Conservation (phyloP, 352 stramenopile genomes). For the Globisporangium middletonii region DNA sequence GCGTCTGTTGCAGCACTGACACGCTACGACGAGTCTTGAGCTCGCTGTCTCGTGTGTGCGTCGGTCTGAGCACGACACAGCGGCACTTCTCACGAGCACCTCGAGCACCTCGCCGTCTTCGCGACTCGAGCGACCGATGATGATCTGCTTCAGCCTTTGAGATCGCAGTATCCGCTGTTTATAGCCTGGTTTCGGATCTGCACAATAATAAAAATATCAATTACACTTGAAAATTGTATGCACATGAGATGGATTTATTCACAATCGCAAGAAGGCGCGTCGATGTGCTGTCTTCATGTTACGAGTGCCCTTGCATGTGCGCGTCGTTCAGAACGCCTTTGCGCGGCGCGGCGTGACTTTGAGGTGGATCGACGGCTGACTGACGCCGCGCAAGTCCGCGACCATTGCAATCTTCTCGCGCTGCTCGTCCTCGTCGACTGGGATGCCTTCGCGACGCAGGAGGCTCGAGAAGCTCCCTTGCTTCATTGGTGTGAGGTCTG, state of each 20-base stretch:
- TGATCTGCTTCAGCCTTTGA: too few relatives aligned
- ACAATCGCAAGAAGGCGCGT: too few relatives aligned
- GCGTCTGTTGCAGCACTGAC: too few relatives aligned
- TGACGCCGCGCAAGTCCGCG: conserved; percentile 36
- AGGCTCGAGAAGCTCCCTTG: conserved; percentile 39
- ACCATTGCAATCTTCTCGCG: conserved; percentile 24
- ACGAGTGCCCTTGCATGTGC: background rate
- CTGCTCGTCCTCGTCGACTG: conserved; percentile 39
- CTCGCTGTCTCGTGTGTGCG: too few relatives aligned
- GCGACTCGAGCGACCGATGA: too few relatives aligned
- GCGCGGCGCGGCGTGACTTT: conserved; percentile 8
- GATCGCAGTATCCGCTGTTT: too few relatives aligned
- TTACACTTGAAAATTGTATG: background rate
- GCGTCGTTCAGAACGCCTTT: background rate
- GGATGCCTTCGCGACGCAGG: conserved; percentile 37
- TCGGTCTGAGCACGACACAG: too few relatives aligned
- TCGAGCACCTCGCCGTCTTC: too few relatives aligned
- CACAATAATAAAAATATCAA: too few relatives aligned
- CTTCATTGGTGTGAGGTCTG: conserved; percentile 30
- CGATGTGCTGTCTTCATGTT: conserved; percentile 3
- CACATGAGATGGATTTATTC: background rate
- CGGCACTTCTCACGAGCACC: too few relatives aligned
- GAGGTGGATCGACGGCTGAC: conserved; percentile 9
- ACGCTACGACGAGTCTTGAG: too few relatives aligned
- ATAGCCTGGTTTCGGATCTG: too few relatives aligned